A percentile compares a stretch with the other conserved stretches of the same genome.
These are phyloP conservation scores for Xylariaceae sp. DNA, from an alignment of 2,329 filamentous ascomycete genomes.

Conservation along the genomic window DNA sequence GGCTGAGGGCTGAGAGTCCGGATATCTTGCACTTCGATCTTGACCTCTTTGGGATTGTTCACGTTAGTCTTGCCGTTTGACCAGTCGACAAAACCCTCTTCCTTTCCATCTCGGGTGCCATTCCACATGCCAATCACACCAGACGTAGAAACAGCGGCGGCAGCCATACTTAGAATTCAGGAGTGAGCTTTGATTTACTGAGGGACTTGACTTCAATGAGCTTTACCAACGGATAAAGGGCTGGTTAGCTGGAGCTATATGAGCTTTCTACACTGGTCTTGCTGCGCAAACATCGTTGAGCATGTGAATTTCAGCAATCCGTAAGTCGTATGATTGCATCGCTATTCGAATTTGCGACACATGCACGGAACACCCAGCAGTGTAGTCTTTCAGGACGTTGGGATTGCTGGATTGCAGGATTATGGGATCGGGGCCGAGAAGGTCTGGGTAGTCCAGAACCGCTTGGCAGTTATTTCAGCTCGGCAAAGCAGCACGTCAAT, in stretches of 20 bases:
- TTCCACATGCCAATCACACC: conserved; percentile 31
- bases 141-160: conserved; percentile 23
- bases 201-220: too few species aligned
- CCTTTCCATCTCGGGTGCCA: conserved; percentile 25
- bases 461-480: neutral
- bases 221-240: too few species aligned
- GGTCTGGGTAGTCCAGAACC: conserved; percentile 6
- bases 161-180: conserved; percentile 17
- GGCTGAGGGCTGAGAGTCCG: conserved; percentile 23
- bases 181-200: too few species aligned
- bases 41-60: conserved; percentile 24
- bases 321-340: neutral
- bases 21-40: conserved; percentile 28
- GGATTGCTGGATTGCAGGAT: conserved; percentile 10
- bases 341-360: conserved; percentile 13
- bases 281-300: too few species aligned
- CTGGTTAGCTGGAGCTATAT: conserved; percentile 9
- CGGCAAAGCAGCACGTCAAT: too few species aligned
- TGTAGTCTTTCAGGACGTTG: conserved; percentile 8
- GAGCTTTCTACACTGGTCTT: conserved; percentile 1
- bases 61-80: conserved; percentile 26
- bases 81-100: conserved; percentile 27
- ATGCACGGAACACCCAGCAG: too few species aligned
- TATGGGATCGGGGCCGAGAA: neutral
- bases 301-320: too few species aligned